Evolutionary conservation across 2,329 filamentous ascomycete genomes (phyloP), one percentile per base, ranked within the genome.

Genomic region (Coleophoma crateriformis): DNA sequence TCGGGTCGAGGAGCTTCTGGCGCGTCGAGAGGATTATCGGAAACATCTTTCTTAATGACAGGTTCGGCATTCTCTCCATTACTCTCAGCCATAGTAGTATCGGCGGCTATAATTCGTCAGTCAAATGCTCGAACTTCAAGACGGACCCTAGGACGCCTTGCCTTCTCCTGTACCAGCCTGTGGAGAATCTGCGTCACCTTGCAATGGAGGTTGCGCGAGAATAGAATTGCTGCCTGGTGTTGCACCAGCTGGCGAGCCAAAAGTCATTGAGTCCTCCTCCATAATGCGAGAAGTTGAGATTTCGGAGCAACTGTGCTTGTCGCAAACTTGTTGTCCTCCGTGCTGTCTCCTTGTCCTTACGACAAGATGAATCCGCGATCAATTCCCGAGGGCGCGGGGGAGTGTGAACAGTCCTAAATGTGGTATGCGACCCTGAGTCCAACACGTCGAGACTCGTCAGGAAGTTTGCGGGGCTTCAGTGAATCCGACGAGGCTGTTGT

Each of bases 21-120:
- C 50, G 83, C 82, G 72, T 90, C 83, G 59, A 85, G 73, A n/a
- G 82, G 79, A 62, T 84, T 86, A 63, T 86, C 83, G 34, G 78
- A 79, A 48, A 68, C 65, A 43, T 85, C 82, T 64, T 82, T 79
- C 67, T 83, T 83, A 48, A 81, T 75, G 34, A 68, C 68, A 44
- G 73, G 68, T 38, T 81, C 77, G 49, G 68, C 60, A 20, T 68
- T 60, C 45, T 58, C 54, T 32, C 52, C 50, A 40, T 50, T 52
- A 34, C 68, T 69, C 57, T 83, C 81, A 22, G 73, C 74, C 82
- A 87, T 87, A 54, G 81, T 76, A 40, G 84, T 69, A 71, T 88
- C 85, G 82, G 33, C 37, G 44, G 43, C 40, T 54, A 39, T 27
- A 17, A 10, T n/a, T 37, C 11, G 33, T 40, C 42, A 40, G 8